phyloP scores from a whole-genome alignment of 225 moss, liverwort and hornwort genomes.

The Marchantia paleacea region DNA sequence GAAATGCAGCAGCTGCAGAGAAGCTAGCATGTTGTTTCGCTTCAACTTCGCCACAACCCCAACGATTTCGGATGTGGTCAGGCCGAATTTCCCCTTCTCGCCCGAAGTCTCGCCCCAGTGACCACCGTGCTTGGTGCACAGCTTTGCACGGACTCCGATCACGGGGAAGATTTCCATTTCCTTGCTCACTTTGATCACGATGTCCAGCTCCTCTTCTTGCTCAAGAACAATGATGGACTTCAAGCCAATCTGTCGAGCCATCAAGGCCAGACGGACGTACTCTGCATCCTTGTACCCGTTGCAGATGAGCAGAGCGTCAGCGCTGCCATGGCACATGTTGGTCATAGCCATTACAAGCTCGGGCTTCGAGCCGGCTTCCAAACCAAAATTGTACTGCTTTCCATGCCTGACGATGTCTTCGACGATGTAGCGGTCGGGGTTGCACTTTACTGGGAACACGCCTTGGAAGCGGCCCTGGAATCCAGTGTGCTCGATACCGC shows the following conservation, averaged over 20 bases:
- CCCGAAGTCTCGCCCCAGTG: slow-evolving; percentile 97
- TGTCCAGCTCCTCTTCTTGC: slow-evolving; percentile 80
- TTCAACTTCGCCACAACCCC: slow-evolving; percentile 62
- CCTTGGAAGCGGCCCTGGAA: slow-evolving; percentile 74
- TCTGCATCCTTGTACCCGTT: slow-evolving; percentile 92
- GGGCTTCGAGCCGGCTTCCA: slow-evolving; percentile 88
- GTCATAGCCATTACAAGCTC: slow-evolving; percentile 81
- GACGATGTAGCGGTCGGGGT: slow-evolving; percentile 78
- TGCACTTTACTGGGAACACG: slow-evolving; percentile 89
- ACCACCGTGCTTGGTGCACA: slow-evolving; percentile 84
- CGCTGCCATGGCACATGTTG: slow-evolving; percentile 58
- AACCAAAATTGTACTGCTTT: slow-evolving; percentile 65
- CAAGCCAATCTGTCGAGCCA: slow-evolving; percentile 58
- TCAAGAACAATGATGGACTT: slow-evolving; percentile 80
- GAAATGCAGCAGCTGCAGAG: slow-evolving; percentile 78
- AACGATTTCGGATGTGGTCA: slow-evolving; percentile 68
- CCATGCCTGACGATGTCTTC: slow-evolving; percentile 76
- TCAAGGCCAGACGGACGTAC: slow-evolving; percentile 70
- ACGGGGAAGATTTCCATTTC: slow-evolving; percentile 58
- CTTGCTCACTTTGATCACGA: slow-evolving; percentile 58
- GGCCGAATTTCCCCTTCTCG: slow-evolving; percentile 86
- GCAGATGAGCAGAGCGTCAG: slow-evolving; percentile 77
- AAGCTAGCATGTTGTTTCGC: slow-evolving; percentile 56
- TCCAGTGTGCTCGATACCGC: slow-evolving; percentile 48
- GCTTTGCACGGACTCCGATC: slow-evolving; percentile 78